Evolutionary conservation across 2,329 filamentous ascomycete genomes (phyloP), one percentile per base, ranked within the genome.

Genomic region (Paecilomyces sp.): DNA sequence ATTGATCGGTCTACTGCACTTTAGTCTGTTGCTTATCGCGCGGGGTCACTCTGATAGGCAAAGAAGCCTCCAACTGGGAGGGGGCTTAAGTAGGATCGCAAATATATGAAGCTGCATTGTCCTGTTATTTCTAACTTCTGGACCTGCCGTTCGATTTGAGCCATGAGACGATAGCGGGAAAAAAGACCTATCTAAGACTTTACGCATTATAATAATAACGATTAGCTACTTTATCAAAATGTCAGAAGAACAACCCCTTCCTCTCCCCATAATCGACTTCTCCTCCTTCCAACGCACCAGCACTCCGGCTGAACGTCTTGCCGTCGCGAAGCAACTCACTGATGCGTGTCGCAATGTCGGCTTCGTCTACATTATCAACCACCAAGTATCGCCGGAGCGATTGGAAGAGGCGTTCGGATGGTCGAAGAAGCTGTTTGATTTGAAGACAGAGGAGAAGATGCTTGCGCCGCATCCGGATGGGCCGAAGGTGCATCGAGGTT

Each of bases 401-500:
- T 64, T 80, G 1, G 65, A 70, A 25, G 66, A 74, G 58, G 77
- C 76, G 3, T 79, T 80, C 57, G 65, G 62, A 4, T 70, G 73
- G 64, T 72, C 73, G 13, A 60, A 77, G 61, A 66, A 68, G 53
- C 68, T 80, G 6, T 80, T 78, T 60, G 71, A 72, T 59, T 66
- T 80, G 11, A 68, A 72, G 0, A 66, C 62, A 4, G 73, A 75
- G 51, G 69, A 76, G 58, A 80, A 80, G 62, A 76, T 77, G 73
- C 70, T 73, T 52, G 78, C 77, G 2, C 76, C 76, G 2, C 77
- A 80, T 66, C 77, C 78, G 5, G 67, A 73, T 13, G 78, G 78
- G 2, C 74, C 74, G 24, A 70, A 66, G 25, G 74, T 79, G 1
- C 79, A 82, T 64, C 74, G 80, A 31, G 80, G 80, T 33, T 82